phyloP scores from a whole-genome alignment of 2,329 filamentous ascomycete genomes.

The Penicillium capsulatum region DNA sequence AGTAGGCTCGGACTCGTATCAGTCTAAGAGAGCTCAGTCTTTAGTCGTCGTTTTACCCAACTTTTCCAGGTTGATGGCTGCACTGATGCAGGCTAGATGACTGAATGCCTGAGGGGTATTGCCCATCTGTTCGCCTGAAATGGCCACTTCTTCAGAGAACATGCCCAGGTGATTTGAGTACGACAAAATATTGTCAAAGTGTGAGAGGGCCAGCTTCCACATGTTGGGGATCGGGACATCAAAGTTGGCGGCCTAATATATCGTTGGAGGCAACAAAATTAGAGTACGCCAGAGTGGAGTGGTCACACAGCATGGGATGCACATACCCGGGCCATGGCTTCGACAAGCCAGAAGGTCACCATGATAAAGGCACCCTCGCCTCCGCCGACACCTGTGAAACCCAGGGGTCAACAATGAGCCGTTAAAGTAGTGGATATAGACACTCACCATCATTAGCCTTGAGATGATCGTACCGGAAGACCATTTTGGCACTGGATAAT shows the following conservation, averaged over 20 bases:
- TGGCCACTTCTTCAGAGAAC: slow-evolving; percentile 74
- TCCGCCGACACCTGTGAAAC: slow-evolving; percentile 61
- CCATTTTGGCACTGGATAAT: slow-evolving; percentile 68
- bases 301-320: slow-evolving; percentile 20
- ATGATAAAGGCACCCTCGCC: slow-evolving; percentile 73
- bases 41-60: slow-evolving; percentile 10
- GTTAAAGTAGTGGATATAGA: slow-evolving; percentile 3
- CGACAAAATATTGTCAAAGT: slow-evolving; percentile 73
- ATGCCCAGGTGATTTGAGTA: slow-evolving; percentile 74
- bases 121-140: slow-evolving; percentile 70
- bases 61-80: slow-evolving; percentile 70
- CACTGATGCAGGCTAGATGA: slow-evolving; percentile 70
- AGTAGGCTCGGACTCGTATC: neutral
- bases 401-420: slow-evolving; percentile 13
- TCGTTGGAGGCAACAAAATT: too few relatives aligned
- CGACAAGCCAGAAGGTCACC: slow-evolving; percentile 80
- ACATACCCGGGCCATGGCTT: slow-evolving; percentile 67
- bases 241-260: slow-evolving; percentile 26
- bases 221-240: slow-evolving; percentile 33
- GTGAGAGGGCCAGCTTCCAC: slow-evolving; percentile 52
- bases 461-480: slow-evolving; percentile 69
- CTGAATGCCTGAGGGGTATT: slow-evolving; percentile 78
- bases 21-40: neutral
- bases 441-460: slow-evolving; percentile 63
- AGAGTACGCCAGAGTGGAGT: too few relatives aligned